Base-by-base conservation (phyloP, 2,329 filamentous ascomycete genomes). In the Diaporthe eres region DNA sequence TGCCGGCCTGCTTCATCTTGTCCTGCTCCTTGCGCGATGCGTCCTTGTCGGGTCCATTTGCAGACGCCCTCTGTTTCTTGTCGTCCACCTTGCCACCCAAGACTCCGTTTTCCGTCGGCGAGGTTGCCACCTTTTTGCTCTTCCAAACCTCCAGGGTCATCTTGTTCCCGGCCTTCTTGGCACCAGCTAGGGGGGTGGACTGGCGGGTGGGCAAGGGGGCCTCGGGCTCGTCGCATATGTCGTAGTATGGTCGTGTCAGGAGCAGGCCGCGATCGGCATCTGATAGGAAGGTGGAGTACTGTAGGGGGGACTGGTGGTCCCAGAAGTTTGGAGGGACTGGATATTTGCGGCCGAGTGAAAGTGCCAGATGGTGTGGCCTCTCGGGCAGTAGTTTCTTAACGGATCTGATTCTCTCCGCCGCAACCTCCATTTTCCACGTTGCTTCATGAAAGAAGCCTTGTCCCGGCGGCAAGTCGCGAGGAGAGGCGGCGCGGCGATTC, bases 121-220 rank as follows among this genome's bases (percentile, higher is more conserved):
- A 85, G 12, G 83, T 81, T 13, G 85, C 84, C 71, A 82, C 82
- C 78, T 82, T 84, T 81, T 88, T 88, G 77, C 89, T 91, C 82
- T 89, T 89, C 79, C 91, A 92, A 81, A 91, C 90, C 82, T 88
- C 90, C 76, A 92, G 82, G 19, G 89, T 90, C 78, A 91, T 81
- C 81, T 91, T 85, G 70, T 82, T 82, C 78, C 85, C 83, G 72
- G 85, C 79, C 76, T 88, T 85, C 76, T 81, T 79, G 37, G 78
- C 74, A 60, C 80, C 78, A 81, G 79, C 75, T 80, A 79, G 72
- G 60, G 76, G 76, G 71, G 81, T 58, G n/a, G 73, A 17, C 28
- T 75, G 57, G n/a, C 72, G 67, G 75, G 79, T 17, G 25, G 79
- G 67, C 44, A 79, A 76, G 28, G 74, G 78, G 44, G 74, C 78